Evolutionary conservation across 495 filamentous ascomycete species (phyloP).

Genomic region (Jackrogersella minutella): DNA sequence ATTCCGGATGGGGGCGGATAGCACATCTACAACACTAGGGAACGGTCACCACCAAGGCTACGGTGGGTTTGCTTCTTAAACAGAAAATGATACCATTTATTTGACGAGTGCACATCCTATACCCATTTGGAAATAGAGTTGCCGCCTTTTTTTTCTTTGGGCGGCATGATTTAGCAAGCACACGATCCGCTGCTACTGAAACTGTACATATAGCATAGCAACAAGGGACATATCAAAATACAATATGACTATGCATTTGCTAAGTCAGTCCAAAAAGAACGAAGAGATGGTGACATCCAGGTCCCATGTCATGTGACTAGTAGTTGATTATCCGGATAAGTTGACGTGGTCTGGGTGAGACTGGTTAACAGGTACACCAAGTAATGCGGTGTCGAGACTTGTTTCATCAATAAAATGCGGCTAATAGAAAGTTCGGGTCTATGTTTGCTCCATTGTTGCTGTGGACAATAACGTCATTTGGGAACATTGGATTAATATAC

Average conservation of each 20-base stretch:
- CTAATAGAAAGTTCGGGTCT: not conserved
- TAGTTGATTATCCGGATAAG: not conserved
- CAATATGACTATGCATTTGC: conserved; percentile 2
- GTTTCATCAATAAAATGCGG: not conserved
- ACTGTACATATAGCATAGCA: conserved; percentile 30
- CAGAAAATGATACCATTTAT: conserved; percentile 40
- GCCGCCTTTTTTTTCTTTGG: conserved; percentile 5
- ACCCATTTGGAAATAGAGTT: conserved; percentile 30
- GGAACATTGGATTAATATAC: too few species aligned
- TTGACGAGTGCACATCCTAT: conserved; percentile 31
- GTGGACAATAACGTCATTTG: too few species aligned
- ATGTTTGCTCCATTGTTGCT: too few species aligned
- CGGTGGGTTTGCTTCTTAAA: conserved; percentile 1
- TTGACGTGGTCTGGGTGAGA: not conserved
- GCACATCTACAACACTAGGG: conserved; percentile 35
- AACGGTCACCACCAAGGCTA: conserved; percentile 31
- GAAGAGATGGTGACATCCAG: too few species aligned
- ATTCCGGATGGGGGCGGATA: conserved; percentile 38
- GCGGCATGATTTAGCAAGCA: conserved; percentile 11
- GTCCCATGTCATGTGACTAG: too few species aligned
- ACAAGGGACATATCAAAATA: conserved; percentile 22
- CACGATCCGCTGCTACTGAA: conserved; percentile 12
- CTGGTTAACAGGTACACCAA: not conserved
- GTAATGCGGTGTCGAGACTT: not conserved
- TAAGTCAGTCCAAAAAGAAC: not conserved